These are phyloP conservation scores for Mucor saturninus DNA, from an alignment of 371 early-diverging fungal species.

Conservation along the genomic window DNA sequence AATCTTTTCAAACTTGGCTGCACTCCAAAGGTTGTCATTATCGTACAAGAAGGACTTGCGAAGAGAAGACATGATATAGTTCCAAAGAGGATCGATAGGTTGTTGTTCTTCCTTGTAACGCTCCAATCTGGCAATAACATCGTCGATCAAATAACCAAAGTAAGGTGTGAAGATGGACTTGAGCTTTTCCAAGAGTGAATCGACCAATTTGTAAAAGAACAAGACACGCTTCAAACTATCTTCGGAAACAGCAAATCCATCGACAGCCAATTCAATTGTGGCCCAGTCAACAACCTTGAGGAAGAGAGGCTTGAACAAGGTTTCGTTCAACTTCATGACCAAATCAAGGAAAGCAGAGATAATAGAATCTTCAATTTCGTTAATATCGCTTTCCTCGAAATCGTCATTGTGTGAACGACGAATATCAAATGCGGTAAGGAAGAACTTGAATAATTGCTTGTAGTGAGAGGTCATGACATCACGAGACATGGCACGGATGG, in stretches of 20 bases:
- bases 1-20: slow-evolving; percentile 76
- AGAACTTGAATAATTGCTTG: slow-evolving; percentile 82
- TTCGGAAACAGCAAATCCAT: slow-evolving; percentile 35
- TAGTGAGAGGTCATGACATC: slow-evolving; percentile 70
- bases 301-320: slow-evolving; percentile 91
- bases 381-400: slow-evolving; percentile 45
- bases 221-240: slow-evolving; percentile 63
- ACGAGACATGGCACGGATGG: slow-evolving; percentile 68
- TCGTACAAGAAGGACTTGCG: slow-evolving; percentile 77
- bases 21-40: slow-evolving; percentile 73
- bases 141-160: slow-evolving; percentile 78
- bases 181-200: slow-evolving; percentile 74
- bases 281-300: slow-evolving; percentile 92
- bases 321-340: slow-evolving; percentile 92
- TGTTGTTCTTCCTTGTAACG: slow-evolving; percentile 49
- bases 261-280: slow-evolving; percentile 59
- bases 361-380: slow-evolving; percentile 68
- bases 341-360: slow-evolving; percentile 79
- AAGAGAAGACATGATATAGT: slow-evolving; percentile 63
- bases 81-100: slow-evolving; percentile 60
- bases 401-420: slow-evolving; percentile 46
- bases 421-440: slow-evolving; percentile 77
- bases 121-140: slow-evolving; percentile 64
- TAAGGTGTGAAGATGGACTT: slow-evolving; percentile 89
- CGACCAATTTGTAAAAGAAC: slow-evolving; percentile 82